Conservation (phyloP, 2,329 filamentous ascomycete species). For the Ophiostoma fasciatum region DNA sequence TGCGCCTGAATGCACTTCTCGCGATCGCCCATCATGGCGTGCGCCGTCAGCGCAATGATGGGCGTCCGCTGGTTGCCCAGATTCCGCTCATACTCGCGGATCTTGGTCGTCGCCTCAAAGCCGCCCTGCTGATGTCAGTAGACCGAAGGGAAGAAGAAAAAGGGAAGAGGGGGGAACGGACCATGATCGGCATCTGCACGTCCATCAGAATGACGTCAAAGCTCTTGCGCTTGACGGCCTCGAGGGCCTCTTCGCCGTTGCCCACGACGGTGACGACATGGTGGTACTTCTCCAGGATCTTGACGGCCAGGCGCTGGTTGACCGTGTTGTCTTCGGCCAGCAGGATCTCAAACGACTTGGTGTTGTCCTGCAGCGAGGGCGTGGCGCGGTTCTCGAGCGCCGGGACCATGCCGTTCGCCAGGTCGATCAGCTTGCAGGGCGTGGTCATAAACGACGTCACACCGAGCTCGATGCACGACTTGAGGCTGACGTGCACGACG, state of each 20-base stretch:
- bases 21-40: slow-evolving; percentile 96
- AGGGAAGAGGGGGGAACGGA: slow-evolving; percentile 29
- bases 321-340: slow-evolving; percentile 95
- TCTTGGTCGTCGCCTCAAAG: slow-evolving; percentile 93
- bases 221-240: slow-evolving; percentile 79
- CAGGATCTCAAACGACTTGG: slow-evolving; percentile 87
- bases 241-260: slow-evolving; percentile 85
- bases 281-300: slow-evolving; percentile 95
- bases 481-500: slow-evolving; percentile 77
- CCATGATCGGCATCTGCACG: slow-evolving; percentile 99
- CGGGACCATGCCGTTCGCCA: slow-evolving; percentile 92
- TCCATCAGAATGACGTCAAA: slow-evolving; percentile 99
- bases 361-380: slow-evolving; percentile 82
- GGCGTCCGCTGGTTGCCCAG: slow-evolving; percentile 71
- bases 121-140: slow-evolving; percentile 46
- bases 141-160: slow-evolving; percentile 20
- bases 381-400: slow-evolving; percentile 87
- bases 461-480: slow-evolving; percentile 83
- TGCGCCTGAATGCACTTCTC: slow-evolving; percentile 97
- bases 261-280: slow-evolving; percentile 85
- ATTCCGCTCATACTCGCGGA: slow-evolving; percentile 82
- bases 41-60: slow-evolving; percentile 91
- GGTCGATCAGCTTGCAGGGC: slow-evolving; percentile 81
- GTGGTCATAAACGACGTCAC: slow-evolving; percentile 99
- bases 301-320: slow-evolving; percentile 89